Percentiles rank a stretch among this genome's conserved stretches.
These are phyloP conservation scores for Psidium friedrichsthalianum DNA, from an alignment of 345 rosid genomes.

Conservation along the genomic window DNA sequence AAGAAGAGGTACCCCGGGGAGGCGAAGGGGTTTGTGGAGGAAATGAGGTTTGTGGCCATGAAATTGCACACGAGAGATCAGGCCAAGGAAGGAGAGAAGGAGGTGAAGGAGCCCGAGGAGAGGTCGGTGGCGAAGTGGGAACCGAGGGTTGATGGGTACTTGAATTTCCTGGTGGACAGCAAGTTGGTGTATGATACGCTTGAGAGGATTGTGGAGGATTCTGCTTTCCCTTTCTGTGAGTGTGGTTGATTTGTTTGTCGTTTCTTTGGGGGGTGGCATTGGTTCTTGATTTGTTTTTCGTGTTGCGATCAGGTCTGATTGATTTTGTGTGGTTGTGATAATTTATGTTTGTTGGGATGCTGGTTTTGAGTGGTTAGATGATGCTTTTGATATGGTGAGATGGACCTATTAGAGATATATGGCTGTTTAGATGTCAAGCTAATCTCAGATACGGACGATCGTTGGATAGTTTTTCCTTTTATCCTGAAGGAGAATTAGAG, in stretches of 20 bases:
- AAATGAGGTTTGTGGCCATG: conserved; percentile 99
- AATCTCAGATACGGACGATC: neutral
- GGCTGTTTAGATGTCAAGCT: neutral
- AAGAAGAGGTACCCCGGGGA: conserved; percentile 71
- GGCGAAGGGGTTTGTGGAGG: conserved; percentile 95
- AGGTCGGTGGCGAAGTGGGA: conserved; percentile 55
- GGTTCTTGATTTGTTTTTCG: neutral
- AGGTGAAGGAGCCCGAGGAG: conserved; percentile 63
- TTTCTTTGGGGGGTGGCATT: neutral
- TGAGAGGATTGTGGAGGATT: conserved; percentile 53
- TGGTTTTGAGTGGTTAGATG: neutral
- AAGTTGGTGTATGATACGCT: conserved; percentile 87
- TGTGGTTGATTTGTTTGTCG: neutral
- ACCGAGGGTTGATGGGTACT: conserved; percentile 73
- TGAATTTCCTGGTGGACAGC: conserved; percentile 84
- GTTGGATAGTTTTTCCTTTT: neutral
- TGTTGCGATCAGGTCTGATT: neutral
- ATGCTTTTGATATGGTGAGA: neutral
- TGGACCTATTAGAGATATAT: neutral
- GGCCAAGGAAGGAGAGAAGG: conserved; percentile 85
- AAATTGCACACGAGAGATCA: conserved; percentile 78
- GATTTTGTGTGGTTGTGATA: neutral
- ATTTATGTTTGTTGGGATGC: neutral
- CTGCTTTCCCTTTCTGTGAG: conserved; percentile 72
- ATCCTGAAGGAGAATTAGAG: neutral